A percentile compares a stretch with the other conserved stretches of the same genome.
Conservation (phyloP, 2,329 filamentous ascomycete genomes). For the Fusarium scirpi region DNA sequence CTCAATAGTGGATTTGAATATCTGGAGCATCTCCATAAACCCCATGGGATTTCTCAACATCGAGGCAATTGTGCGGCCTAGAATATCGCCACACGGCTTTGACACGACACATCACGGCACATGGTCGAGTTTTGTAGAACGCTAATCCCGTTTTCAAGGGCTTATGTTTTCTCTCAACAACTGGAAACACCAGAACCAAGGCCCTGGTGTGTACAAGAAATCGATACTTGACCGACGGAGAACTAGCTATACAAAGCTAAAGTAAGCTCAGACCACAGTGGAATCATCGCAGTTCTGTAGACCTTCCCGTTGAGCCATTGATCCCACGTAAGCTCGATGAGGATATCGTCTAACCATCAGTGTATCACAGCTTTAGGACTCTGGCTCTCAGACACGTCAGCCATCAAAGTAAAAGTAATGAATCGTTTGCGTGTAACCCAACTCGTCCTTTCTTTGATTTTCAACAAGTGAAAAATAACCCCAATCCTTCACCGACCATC, state of each 20-base stretch:
- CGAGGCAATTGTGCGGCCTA: constrained; percentile 2
- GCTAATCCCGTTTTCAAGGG: constrained; percentile 17
- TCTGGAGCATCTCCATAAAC: constrained; percentile 22
- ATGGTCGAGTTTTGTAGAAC: constrained; percentile 10
- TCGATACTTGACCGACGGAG: neutral
- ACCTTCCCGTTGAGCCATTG: constrained; percentile 1
- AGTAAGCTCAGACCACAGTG: constrained; percentile 5
- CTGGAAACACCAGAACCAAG: constrained; percentile 23
- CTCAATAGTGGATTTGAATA: constrained; percentile 8
- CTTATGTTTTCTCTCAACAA: constrained; percentile 2
- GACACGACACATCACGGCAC: constrained; percentile 17
- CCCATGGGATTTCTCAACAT: constrained; percentile 20
- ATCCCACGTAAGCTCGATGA: constrained; percentile 33
- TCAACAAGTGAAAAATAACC: neutral
- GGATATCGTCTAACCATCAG: constrained; percentile 10
- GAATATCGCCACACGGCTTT: constrained; percentile 24
- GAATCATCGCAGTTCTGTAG: neutral
- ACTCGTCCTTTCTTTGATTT: constrained; percentile 1
- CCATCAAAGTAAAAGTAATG: constrained; percentile 1
- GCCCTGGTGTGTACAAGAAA: neutral
- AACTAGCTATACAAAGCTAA: constrained; percentile 23
- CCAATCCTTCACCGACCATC: constrained; percentile 26
- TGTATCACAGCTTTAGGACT: constrained; percentile 18
- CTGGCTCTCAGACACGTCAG: constrained; percentile 21
- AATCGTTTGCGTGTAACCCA: constrained; percentile 2